Percentiles rank a stretch among this genome's conserved stretches.
These are phyloP conservation scores for Cryphonectria radicalis DNA, from an alignment of 2,329 filamentous ascomycete species.

Conservation along the genomic window DNA sequence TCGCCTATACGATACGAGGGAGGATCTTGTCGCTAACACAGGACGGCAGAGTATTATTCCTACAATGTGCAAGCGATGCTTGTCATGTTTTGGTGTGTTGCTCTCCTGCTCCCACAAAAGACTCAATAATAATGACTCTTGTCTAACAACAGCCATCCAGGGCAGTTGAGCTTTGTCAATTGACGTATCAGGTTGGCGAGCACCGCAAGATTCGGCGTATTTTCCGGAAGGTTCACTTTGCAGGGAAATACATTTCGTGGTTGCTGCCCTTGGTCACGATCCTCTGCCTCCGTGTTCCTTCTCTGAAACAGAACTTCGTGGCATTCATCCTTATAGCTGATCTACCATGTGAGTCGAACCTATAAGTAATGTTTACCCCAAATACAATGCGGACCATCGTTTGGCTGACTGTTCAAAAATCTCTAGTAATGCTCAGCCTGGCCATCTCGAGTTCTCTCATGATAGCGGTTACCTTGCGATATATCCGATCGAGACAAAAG, in stretches of 20 bases:
- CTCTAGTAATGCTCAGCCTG: slow-evolving; percentile 33
- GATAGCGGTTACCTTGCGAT: slow-evolving; percentile 33
- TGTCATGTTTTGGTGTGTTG: slow-evolving; percentile 34
- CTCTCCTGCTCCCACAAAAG: not conserved
- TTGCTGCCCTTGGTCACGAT: slow-evolving; percentile 33
- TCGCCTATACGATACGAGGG: not conserved
- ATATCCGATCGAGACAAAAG: slow-evolving; percentile 33
- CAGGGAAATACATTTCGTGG: slow-evolving; percentile 32
- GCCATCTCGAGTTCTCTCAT: slow-evolving; percentile 34
- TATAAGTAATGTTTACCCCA: not conserved
- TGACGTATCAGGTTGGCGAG: slow-evolving; percentile 31
- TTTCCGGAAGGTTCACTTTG: slow-evolving; percentile 32
- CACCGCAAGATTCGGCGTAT: slow-evolving; percentile 24
- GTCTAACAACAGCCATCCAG: not conserved
- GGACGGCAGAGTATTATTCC: slow-evolving; percentile 32
- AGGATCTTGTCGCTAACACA: not conserved
- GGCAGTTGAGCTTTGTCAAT: slow-evolving; percentile 22
- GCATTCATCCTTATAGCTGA: slow-evolving; percentile 32
- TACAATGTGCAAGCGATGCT: slow-evolving; percentile 34
- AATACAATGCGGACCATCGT: rapidly evolving
- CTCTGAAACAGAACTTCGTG: slow-evolving; percentile 25
- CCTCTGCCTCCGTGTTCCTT: slow-evolving; percentile 28
- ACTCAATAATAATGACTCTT: not conserved
- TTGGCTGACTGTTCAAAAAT: not conserved
- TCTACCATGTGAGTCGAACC: slow-evolving; percentile 32